phyloP scores from a whole-genome alignment of 495 filamentous ascomycete species.

The Chaetomidium leptoderma region DNA sequence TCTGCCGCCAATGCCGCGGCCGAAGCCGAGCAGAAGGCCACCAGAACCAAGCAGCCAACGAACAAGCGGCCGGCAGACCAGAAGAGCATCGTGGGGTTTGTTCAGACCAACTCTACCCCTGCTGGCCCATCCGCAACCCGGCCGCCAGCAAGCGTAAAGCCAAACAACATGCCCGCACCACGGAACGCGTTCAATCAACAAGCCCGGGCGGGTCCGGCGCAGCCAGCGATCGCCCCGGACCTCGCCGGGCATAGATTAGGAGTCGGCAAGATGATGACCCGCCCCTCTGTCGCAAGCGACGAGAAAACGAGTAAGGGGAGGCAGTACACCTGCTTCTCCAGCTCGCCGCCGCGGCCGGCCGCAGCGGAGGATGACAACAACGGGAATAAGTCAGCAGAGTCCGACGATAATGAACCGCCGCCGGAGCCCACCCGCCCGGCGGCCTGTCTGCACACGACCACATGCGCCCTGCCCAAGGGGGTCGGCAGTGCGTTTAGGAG shows the following conservation, averaged over 20 bases:
- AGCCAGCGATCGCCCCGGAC: constrained; percentile 32
- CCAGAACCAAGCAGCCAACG: constrained; percentile 26
- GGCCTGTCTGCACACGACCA: constrained; percentile 41
- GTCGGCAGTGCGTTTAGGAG: constrained; percentile 33
- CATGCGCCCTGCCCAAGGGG: constrained; percentile 30
- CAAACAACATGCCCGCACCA: not conserved
- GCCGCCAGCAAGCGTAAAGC: not conserved
- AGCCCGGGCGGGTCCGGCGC: constrained; percentile 11
- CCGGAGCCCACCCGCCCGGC: constrained; percentile 36
- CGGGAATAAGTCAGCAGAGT: not conserved
- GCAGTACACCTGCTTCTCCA: constrained; percentile 47
- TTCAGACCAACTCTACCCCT: constrained; percentile 17
- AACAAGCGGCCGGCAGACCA: constrained; percentile 38
- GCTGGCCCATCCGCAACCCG: not conserved
- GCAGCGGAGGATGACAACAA: not conserved
- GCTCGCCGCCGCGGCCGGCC: constrained; percentile 38
- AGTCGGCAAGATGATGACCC: constrained; percentile 24
- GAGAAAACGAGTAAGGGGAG: constrained; percentile 17
- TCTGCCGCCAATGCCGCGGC: constrained; percentile 28
- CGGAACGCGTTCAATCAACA: constrained; percentile 5
- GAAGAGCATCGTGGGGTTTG: constrained; percentile 40
- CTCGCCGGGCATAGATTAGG: constrained; percentile 39
- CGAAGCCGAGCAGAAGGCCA: constrained; percentile 19
- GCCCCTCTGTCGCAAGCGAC: constrained; percentile 16
- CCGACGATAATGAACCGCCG: constrained; percentile 28